Conservation (phyloP, 768 basidiomycete species). For the Mrakia blollopis region DNA sequence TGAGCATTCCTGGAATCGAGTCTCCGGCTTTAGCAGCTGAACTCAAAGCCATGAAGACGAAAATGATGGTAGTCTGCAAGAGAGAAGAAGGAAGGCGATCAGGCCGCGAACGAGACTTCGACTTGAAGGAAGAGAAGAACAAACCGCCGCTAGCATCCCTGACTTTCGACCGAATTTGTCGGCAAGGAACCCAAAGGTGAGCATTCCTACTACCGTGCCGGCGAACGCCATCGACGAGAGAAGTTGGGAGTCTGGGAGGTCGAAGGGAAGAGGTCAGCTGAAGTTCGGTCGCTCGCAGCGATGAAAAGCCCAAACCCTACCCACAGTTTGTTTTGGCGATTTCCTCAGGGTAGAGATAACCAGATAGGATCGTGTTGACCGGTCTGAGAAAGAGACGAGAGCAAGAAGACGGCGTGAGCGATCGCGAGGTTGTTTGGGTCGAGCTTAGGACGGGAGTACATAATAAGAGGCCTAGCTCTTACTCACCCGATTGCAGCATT, state of each 20-base stretch:
- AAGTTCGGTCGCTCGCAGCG: too few species aligned
- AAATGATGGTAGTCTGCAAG: slow-evolving; percentile 74
- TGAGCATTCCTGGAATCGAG: slow-evolving; percentile 63
- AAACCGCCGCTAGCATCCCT: slow-evolving; percentile 61
- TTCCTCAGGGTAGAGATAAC: slow-evolving; percentile 56
- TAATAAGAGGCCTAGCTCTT: too few species aligned
- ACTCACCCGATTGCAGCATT: slow-evolving; percentile 21
- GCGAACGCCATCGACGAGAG: slow-evolving; percentile 69
- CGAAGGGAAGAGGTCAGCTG: neutral
- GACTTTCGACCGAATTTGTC: slow-evolving; percentile 81
- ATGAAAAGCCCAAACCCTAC: neutral
- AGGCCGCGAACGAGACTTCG: neutral
- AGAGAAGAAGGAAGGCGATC: slow-evolving; percentile 49
- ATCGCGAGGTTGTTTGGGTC: neutral
- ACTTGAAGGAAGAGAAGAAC: neutral
- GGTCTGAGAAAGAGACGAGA: slow-evolving; percentile 42
- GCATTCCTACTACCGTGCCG: slow-evolving; percentile 65
- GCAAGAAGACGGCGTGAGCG: neutral
- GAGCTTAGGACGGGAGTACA: too few species aligned
- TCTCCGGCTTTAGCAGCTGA: slow-evolving; percentile 72
- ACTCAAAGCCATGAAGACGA: slow-evolving; percentile 74
- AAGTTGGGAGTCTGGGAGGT: slow-evolving; percentile 50
- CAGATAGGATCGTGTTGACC: slow-evolving; percentile 51
- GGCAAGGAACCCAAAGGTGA: slow-evolving; percentile 58
- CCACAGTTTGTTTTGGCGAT: slow-evolving; percentile 50